These are phyloP conservation scores for Telopea speciosissima DNA, from an alignment of 177 flowering plant species.

Conservation along the genomic window DNA sequence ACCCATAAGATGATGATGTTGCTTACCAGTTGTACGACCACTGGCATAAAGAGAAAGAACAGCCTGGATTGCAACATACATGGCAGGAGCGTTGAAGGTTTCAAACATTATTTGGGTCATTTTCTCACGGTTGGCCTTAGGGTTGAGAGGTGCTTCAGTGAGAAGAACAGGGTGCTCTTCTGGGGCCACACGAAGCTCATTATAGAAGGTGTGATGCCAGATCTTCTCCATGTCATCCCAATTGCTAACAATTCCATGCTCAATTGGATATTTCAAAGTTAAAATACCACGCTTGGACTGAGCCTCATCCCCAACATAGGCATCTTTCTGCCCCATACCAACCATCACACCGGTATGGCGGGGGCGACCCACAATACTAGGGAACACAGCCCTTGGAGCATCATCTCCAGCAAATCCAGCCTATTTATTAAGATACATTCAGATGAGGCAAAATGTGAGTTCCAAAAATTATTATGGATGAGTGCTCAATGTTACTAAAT, in stretches of 20 bases:
- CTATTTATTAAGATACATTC: conserved; percentile 5
- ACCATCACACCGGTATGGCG: conserved; percentile 37
- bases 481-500: no score
- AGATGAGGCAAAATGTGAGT: no score
- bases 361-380: conserved; percentile 34
- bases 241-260: conserved; percentile 24
- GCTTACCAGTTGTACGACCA: conserved; percentile 25
- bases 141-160: conserved; percentile 26
- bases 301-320: conserved; percentile 27
- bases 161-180: conserved; percentile 27
- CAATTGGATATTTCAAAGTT: conserved; percentile 25
- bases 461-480: no score
- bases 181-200: conserved; percentile 27
- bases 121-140: conserved; percentile 25
- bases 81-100: conserved; percentile 25
- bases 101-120: conserved; percentile 34
- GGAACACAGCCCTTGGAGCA: conserved; percentile 34
- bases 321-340: conserved; percentile 36
- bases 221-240: conserved; percentile 34
- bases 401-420: conserved; percentile 38
- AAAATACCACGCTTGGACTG: conserved; percentile 26
- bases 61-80: conserved; percentile 31
- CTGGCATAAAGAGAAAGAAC: conserved; percentile 29
- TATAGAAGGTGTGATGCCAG: conserved; percentile 28
- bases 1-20: not conserved